These are phyloP conservation scores for Capronia epimyces DNA, from an alignment of 2,329 filamentous ascomycete species.

Conservation along the genomic window DNA sequence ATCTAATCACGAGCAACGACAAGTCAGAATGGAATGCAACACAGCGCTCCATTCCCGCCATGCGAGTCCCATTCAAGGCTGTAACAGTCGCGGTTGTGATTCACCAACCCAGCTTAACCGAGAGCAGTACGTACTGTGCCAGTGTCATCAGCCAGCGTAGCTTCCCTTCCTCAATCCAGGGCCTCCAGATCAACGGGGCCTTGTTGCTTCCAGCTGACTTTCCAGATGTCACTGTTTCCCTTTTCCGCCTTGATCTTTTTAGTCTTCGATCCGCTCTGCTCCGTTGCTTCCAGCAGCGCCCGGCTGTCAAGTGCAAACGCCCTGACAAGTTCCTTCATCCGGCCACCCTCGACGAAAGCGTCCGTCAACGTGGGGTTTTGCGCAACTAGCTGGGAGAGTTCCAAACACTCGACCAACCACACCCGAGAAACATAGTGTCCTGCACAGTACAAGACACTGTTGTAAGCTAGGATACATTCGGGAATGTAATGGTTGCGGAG, in stretches of 20 bases:
- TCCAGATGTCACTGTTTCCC: conserved; percentile 23
- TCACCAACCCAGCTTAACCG: too few species aligned
- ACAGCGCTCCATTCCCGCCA: too few species aligned
- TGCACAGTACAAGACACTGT: conserved; percentile 72
- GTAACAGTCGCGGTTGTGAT: too few species aligned
- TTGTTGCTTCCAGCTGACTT: conserved; percentile 20
- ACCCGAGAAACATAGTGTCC: conserved; percentile 70
- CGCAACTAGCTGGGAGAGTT: conserved; percentile 72
- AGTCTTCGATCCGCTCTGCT: conserved; percentile 29
- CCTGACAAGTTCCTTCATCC: conserved; percentile 71
- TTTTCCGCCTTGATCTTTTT: conserved; percentile 20
- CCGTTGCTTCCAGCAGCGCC: conserved; percentile 54
- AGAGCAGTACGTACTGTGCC: too few species aligned
- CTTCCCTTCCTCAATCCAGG: conserved; percentile 20
- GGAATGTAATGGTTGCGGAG: conserved; percentile 77
- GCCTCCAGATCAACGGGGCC: conserved; percentile 19
- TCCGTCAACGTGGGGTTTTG: conserved; percentile 61
- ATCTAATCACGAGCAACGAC: too few species aligned
- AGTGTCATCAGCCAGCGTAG: not conserved
- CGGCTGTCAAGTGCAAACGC: conserved; percentile 72
- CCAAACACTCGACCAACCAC: conserved; percentile 76
- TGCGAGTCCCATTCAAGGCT: too few species aligned
- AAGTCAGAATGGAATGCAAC: too few species aligned
- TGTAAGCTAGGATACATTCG: conserved; percentile 77
- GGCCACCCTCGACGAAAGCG: conserved; percentile 58